phyloP scores from a whole-genome alignment of 1,139 yeast species.

The Saccharomyces hybrid region DNA sequence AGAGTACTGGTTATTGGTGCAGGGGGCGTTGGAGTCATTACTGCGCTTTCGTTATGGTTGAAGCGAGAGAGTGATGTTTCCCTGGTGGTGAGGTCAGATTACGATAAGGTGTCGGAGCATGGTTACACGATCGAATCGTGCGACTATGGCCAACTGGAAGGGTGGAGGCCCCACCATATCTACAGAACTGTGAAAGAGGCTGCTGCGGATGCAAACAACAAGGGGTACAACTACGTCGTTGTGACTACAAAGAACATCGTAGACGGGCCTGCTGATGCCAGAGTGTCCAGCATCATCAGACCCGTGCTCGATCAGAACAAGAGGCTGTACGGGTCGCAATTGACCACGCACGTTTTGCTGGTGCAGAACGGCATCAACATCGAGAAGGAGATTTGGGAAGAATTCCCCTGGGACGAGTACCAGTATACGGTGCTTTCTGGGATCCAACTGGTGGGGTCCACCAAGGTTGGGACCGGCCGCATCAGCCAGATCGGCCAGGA shows the following conservation, averaged over 20 bases:
- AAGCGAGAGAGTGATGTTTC: conserved; percentile 38
- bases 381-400: conserved; percentile 41
- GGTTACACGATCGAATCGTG: conserved; percentile 46
- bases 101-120: conserved; percentile 37
- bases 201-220: conserved; percentile 29
- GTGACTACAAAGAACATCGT: conserved; percentile 55
- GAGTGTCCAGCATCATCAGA: conserved; percentile 41
- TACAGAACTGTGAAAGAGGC: conserved; percentile 39
- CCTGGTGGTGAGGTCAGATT: conserved; percentile 47
- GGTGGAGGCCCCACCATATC: conserved; percentile 45
- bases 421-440: conserved; percentile 40
- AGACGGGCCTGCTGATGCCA: conserved; percentile 37
- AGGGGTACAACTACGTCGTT: conserved; percentile 44
- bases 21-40: conserved; percentile 56
- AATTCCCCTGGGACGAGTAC: conserved; percentile 35
- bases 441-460: conserved; percentile 42
- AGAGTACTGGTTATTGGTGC: conserved; percentile 42
- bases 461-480: conserved; percentile 28
- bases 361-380: conserved; percentile 56
- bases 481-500: conserved; percentile 31
- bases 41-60: conserved; percentile 43
- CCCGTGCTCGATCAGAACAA: conserved; percentile 38
- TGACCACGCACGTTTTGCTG: conserved; percentile 39
- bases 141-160: conserved; percentile 41
- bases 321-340: conserved; percentile 6